Percentiles rank a stretch among this genome's conserved stretches.
Conservation (phyloP, 1,284 basidiomycete species). For the Moesziomyces antarcticus region DNA sequence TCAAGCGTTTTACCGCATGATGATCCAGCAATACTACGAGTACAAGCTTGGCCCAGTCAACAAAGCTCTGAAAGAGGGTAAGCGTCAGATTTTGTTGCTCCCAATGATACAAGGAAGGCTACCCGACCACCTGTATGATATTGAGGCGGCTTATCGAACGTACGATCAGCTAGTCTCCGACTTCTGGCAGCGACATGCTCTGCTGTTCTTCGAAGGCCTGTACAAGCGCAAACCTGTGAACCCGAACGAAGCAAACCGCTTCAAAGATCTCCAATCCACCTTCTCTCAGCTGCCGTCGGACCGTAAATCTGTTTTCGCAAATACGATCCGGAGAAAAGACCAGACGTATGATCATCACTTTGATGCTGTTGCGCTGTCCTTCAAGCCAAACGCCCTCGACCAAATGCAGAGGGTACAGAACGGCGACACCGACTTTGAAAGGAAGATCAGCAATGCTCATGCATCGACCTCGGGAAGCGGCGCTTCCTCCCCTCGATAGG, state of each 20-base stretch:
- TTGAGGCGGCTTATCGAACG: not conserved
- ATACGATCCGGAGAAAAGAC: not conserved
- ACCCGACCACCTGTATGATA: too few relatives aligned
- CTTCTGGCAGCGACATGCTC: slow-evolving; percentile 4
- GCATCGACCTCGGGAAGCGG: too few relatives aligned
- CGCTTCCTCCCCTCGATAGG: too few relatives aligned
- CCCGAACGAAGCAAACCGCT: not conserved
- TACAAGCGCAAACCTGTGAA: not conserved
- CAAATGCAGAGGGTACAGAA: too few relatives aligned
- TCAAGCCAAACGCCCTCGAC: too few relatives aligned
- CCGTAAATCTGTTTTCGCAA: not conserved
- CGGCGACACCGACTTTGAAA: too few relatives aligned
- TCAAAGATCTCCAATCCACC: not conserved
- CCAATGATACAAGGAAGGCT: too few relatives aligned
- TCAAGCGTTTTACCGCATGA: slow-evolving; percentile 29
- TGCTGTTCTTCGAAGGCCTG: not conserved
- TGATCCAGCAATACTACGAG: slow-evolving; percentile 4
- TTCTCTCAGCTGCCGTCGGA: slow-evolving; percentile 9
- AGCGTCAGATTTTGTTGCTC: too few relatives aligned
- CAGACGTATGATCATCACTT: not conserved
- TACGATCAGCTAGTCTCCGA: slow-evolving; percentile 4
- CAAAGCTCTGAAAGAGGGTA: too few relatives aligned
- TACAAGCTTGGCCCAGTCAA: not conserved
- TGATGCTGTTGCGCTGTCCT: too few relatives aligned
- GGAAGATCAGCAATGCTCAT: too few relatives aligned